Evolutionary conservation across 345 rosid species (phyloP).

Genomic region (Hibiscus mutabilis): DNA sequence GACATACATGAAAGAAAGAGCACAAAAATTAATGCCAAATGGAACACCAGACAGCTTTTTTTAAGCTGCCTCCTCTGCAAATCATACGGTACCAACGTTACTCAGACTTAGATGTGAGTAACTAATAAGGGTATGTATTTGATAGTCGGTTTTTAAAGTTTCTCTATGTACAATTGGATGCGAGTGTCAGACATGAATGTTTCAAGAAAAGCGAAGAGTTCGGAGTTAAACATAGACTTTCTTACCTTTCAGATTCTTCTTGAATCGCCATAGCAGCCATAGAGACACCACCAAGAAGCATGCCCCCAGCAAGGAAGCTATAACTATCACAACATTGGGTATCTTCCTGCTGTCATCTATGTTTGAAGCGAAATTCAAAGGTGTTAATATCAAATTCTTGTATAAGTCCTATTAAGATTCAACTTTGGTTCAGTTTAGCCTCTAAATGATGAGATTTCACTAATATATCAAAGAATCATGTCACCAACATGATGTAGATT

Average conservation of each 20-base stretch:
- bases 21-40: background rate
- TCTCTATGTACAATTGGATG: background rate
- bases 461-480: background rate
- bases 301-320: slow-evolving; percentile 32
- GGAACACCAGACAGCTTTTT: background rate
- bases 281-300: slow-evolving; percentile 25
- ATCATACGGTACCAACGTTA: background rate
- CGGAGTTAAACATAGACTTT: background rate
- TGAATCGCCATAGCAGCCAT: slow-evolving; percentile 43
- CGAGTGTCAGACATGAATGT: background rate
- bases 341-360: slow-evolving; percentile 27
- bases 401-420: background rate
- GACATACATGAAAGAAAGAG: slow-evolving; percentile 18
- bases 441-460: background rate
- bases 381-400: background rate
- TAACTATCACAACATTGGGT: slow-evolving; percentile 31
- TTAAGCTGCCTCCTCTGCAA: background rate
- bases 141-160: no score
- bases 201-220: background rate
- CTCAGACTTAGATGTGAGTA: background rate
- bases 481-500: background rate
- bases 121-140: background rate
- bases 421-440: background rate
- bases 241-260: slow-evolving; percentile 34
- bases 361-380: slow-evolving; percentile 5